Conservation (phyloP, 2,329 filamentous ascomycete species). For the Aureobasidium uvarum region DNA sequence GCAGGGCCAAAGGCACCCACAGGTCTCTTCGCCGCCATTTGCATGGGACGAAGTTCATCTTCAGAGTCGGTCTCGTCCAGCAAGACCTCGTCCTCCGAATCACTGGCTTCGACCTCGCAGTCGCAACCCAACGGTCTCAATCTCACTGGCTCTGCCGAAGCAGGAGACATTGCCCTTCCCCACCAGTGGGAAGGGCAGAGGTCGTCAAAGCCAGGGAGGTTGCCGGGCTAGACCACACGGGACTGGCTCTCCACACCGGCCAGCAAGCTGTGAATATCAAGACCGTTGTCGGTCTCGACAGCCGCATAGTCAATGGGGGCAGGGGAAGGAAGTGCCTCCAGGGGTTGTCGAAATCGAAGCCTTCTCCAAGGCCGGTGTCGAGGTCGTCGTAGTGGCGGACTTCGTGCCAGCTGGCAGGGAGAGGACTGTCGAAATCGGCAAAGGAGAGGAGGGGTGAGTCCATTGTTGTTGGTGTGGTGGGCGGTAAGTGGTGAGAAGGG, state of each 20-base stretch:
- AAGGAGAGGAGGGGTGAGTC: background rate
- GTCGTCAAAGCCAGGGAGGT: background rate
- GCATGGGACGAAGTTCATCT: background rate
- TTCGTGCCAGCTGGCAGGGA: background rate
- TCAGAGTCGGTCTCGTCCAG: conserved; percentile 14
- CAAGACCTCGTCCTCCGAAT: background rate
- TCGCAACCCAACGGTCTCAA: background rate
- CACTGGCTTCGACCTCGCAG: background rate
- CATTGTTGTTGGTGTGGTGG: background rate
- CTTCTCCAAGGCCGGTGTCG: background rate
- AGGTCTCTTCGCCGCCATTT: conserved; percentile 1
- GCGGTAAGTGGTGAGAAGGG: background rate
- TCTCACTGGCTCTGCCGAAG: background rate
- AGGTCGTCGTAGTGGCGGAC: background rate
- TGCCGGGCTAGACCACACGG: background rate
- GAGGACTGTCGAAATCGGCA: background rate
- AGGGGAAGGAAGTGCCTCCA: background rate
- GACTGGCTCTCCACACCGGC: background rate
- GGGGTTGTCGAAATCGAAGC: background rate
- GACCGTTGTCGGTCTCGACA: background rate
- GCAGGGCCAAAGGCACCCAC: background rate
- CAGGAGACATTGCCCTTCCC: background rate
- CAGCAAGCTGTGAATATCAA: background rate
- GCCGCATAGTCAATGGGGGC: background rate
- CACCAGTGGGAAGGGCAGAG: background rate